Evolutionary conservation across 2,329 filamentous ascomycete genomes (phyloP).

Genomic region (Epichloe amarillans): DNA sequence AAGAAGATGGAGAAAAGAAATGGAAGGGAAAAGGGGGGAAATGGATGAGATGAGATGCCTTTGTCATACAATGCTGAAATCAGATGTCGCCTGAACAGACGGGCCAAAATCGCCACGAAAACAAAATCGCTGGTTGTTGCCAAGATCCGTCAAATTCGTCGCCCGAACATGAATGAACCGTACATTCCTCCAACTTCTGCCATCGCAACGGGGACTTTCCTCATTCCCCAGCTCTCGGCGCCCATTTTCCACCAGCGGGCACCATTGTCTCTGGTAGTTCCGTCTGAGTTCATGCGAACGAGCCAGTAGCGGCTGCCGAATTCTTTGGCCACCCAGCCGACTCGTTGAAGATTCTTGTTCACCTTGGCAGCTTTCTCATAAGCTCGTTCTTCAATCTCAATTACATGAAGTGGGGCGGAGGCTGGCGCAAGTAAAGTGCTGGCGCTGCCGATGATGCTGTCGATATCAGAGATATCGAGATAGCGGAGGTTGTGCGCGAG

Average conservation of each 20-base stretch:
- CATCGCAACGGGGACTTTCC: conserved; percentile 80
- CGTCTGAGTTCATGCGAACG: conserved; percentile 38
- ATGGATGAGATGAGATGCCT: conserved; percentile 11
- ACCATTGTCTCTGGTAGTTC: conserved; percentile 22
- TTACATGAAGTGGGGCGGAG: conserved; percentile 58
- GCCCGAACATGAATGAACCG: conserved; percentile 55
- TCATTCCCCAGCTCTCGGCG: conserved; percentile 72
- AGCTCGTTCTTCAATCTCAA: conserved; percentile 60
- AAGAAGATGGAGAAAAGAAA: not conserved
- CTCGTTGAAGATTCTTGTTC: conserved; percentile 41
- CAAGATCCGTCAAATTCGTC: conserved; percentile 32
- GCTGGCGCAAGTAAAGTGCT: conserved; percentile 45
- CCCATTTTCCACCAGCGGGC: conserved; percentile 74
- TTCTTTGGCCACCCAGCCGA: conserved; percentile 61
- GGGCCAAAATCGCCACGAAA: not conserved
- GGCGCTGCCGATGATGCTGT: conserved; percentile 43
- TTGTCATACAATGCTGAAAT: conserved; percentile 4
- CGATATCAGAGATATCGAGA: conserved; percentile 57
- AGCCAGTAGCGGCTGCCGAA: conserved; percentile 54
- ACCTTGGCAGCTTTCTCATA: conserved; percentile 52
- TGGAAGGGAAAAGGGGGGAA: not conserved
- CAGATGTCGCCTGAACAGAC: not conserved
- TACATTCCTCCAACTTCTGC: conserved; percentile 93
- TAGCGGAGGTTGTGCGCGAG: conserved; percentile 53
- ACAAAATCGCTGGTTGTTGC: not conserved